These are phyloP conservation scores for Torulaspora globosa DNA, from an alignment of 1,139 yeast genomes.

Conservation along the genomic window DNA sequence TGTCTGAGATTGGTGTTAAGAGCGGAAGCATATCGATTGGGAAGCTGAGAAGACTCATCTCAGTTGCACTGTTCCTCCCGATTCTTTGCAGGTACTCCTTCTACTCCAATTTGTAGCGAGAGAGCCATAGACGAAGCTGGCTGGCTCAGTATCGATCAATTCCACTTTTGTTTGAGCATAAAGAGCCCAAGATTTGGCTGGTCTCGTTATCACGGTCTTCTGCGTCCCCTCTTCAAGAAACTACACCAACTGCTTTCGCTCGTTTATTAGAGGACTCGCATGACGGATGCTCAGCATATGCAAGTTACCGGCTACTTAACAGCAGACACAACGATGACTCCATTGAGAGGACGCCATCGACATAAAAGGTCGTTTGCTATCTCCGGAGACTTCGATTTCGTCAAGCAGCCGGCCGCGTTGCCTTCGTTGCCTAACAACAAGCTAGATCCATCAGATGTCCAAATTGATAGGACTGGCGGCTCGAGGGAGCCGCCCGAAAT, in stretches of 20 bases:
- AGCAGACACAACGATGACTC: conserved; percentile 11
- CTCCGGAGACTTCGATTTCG: conserved; percentile 62
- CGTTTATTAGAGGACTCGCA: conserved; percentile 7
- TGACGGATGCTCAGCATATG: conserved; percentile 16
- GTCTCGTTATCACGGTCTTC: not conserved
- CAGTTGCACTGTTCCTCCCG: not conserved
- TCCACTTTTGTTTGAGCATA: not conserved
- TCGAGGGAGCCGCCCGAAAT: not conserved
- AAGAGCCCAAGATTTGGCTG: not conserved
- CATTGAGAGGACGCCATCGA: conserved; percentile 48
- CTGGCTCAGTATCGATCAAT: not conserved
- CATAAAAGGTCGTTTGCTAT: conserved; percentile 71
- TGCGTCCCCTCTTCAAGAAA: not conserved
- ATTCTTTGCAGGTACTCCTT: conserved; percentile 3
- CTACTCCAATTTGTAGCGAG: not conserved
- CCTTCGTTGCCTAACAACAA: conserved; percentile 13
- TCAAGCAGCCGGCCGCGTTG: conserved; percentile 18
- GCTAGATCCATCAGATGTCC: not conserved
- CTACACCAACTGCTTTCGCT: conserved; percentile 14
- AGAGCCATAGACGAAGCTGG: not conserved
- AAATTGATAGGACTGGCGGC: not conserved
- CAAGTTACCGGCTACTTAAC: conserved; percentile 10
- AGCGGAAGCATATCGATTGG: conserved; percentile 10
- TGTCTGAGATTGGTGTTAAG: not conserved
- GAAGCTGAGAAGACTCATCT: conserved; percentile 25